These are phyloP conservation scores for Alternaria brassicicola DNA, from an alignment of 2,329 filamentous ascomycete genomes.

Conservation along the genomic window DNA sequence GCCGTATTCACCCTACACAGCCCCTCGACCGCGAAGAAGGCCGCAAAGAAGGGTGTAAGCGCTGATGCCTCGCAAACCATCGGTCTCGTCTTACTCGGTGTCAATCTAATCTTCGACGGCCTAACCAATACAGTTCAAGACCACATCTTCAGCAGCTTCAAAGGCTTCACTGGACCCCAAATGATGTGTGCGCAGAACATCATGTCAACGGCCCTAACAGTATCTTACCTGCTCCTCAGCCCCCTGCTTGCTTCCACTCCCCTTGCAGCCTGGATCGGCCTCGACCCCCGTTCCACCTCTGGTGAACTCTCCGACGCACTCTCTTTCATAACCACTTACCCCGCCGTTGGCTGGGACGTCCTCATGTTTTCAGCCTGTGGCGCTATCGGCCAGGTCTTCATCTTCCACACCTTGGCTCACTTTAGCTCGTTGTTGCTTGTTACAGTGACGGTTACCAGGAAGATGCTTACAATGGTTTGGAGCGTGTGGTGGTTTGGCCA, in stretches of 20 bases:
- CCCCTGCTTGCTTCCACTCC: constrained; percentile 75
- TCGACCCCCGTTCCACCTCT: constrained; percentile 34
- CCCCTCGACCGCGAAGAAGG: constrained; percentile 52
- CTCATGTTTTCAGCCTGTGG: constrained; percentile 89
- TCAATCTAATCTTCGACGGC: constrained; percentile 95
- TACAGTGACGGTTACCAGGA: constrained; percentile 94
- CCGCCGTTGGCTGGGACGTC: constrained; percentile 83
- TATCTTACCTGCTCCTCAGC: constrained; percentile 74
- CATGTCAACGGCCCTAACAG: constrained; percentile 79
- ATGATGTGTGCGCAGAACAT: constrained; percentile 99
- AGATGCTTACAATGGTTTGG: constrained; percentile 99
- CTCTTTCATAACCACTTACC: constrained; percentile 79
- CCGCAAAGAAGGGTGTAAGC: constrained; percentile 58
- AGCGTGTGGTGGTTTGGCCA: constrained; percentile 96
- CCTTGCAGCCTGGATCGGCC: constrained; percentile 51
- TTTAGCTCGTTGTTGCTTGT: constrained; percentile 91
- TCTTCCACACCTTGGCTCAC: constrained; percentile 88
- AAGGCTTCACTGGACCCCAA: constrained; percentile 85
- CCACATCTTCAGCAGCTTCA: constrained; percentile 81
- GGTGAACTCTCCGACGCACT: constrained; percentile 83
- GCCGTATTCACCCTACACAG: constrained; percentile 93
- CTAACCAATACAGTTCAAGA: constrained; percentile 97
- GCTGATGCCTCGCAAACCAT: constrained; percentile 69
- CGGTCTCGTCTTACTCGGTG: constrained; percentile 79
- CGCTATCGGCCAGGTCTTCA: constrained; percentile 93